A percentile compares a stretch with the other conserved stretches of the same genome.
Evolutionary conservation across 2,329 filamentous ascomycete species (phyloP).

Genomic region (Fusarium chuoi): DNA sequence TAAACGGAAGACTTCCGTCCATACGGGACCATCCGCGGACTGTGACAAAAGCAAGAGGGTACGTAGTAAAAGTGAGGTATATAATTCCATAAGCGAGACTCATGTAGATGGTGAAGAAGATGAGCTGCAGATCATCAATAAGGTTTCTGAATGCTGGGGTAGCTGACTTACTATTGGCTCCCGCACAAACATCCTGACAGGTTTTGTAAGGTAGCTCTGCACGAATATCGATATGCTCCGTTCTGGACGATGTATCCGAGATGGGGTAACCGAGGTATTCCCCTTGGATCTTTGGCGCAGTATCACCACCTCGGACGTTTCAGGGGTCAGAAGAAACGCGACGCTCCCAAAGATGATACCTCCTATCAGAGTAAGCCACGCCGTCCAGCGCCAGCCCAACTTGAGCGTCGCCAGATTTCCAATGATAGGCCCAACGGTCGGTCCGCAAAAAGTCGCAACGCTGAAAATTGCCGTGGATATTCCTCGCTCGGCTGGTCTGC

Average conservation of each 20-base stretch:
- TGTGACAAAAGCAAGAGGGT: not conserved
- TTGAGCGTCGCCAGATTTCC: not conserved
- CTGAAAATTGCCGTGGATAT: not conserved
- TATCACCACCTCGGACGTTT: not conserved
- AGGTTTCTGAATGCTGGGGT: not conserved
- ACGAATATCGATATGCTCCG: not conserved
- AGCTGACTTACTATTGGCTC: not conserved
- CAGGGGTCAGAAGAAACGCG: not conserved
- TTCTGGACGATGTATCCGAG: not conserved
- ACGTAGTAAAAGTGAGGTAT: not conserved
- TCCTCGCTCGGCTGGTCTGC: not conserved
- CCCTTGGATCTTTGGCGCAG: not conserved
- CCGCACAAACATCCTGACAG: not conserved
- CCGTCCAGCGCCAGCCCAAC: not conserved
- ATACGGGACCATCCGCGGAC: not conserved
- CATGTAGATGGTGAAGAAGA: not conserved
- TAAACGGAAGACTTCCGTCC: not conserved
- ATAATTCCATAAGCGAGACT: not conserved
- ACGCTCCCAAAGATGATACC: not conserved
- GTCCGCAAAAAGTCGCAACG: not conserved
- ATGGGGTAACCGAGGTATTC: not conserved
- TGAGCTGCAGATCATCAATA: not conserved
- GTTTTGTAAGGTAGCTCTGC: not conserved
- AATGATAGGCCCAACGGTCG: not conserved
- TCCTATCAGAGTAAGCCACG: not conserved